A percentile compares a stretch with the other conserved stretches of the same genome.
Evolutionary conservation across 2,329 filamentous ascomycete genomes (phyloP).

Genomic region (Aspergillus carbonarius): DNA sequence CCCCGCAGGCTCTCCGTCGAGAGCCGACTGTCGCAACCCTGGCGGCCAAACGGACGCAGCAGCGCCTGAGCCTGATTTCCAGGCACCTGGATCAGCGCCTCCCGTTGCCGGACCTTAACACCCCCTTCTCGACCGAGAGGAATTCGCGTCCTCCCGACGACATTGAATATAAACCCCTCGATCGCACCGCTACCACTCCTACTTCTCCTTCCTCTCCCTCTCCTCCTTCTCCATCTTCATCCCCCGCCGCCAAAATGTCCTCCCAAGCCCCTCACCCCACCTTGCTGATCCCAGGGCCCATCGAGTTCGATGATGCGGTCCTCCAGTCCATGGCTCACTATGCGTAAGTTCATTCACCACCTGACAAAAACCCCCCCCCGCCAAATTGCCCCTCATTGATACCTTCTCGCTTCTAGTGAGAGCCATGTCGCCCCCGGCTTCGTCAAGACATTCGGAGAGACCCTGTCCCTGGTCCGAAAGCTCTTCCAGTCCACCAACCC

Average conservation of each 20-base stretch:
- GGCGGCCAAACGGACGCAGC: conserved; percentile 49
- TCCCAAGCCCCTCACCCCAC: conserved; percentile 63
- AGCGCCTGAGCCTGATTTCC: conserved; percentile 60
- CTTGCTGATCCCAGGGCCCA: conserved; percentile 92
- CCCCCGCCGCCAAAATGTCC: conserved; percentile 52
- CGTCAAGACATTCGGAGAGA: conserved; percentile 87
- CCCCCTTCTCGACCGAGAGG: conserved; percentile 62
- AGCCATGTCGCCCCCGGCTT: conserved; percentile 90
- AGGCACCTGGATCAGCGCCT: conserved; percentile 58
- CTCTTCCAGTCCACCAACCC: conserved; percentile 89
- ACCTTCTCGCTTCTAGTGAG: conserved; percentile 61
- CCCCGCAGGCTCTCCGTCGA: conserved; percentile 34
- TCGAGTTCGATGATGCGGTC: conserved; percentile 97
- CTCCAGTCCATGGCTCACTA: conserved; percentile 93
- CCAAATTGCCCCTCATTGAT: conserved; percentile 13
- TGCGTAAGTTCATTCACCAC: conserved; percentile 43
- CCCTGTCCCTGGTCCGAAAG: conserved; percentile 80
- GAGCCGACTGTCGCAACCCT: conserved; percentile 42
- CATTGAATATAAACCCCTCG: conserved; percentile 50
- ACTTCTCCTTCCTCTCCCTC: conserved; percentile 13
- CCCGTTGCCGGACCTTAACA: conserved; percentile 60
- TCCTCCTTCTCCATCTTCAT: conserved; percentile 17
- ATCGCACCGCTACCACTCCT: conserved; percentile 30
- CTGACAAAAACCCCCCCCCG: too few species aligned
- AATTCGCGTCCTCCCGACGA: conserved; percentile 54